Percentiles rank a stretch among this genome's conserved stretches.
Evolutionary conservation across 129 eudicot species (phyloP).

Genomic region (Flaveria ramosissima): DNA sequence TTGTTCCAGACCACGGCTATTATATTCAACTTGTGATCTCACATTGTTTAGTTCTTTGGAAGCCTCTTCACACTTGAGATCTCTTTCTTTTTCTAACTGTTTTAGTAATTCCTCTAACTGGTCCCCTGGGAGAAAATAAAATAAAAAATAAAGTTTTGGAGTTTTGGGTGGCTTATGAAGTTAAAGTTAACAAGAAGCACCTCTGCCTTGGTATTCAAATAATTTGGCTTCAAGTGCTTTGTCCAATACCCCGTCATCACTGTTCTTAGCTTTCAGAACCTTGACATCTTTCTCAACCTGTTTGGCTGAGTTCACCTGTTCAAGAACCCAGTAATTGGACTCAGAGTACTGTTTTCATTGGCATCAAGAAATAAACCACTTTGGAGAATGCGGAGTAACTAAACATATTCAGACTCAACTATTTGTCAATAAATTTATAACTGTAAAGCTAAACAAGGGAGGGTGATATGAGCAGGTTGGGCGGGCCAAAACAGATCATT

Average conservation of each 20-base stretch:
- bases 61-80: conserved; percentile 54
- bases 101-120: conserved; percentile 57
- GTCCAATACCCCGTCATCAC: conserved; percentile 59
- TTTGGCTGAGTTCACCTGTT: conserved; percentile 70
- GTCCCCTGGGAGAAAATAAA: conserved; percentile 43
- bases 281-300: conserved; percentile 82
- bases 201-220: conserved; percentile 79
- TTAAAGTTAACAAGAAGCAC: conserved; percentile 36
- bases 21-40: conserved; percentile 67
- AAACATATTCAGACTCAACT: conserved; percentile 5
- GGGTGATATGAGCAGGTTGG: not conserved
- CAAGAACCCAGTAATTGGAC: not conserved
- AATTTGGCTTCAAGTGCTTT: conserved; percentile 83
- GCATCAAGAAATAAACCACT: not conserved
- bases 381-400: not conserved
- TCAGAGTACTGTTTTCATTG: conserved; percentile 1
- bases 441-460: not conserved
- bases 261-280: conserved; percentile 58
- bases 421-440: not conserved
- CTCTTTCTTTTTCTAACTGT: conserved; percentile 68
- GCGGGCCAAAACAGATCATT: not conserved
- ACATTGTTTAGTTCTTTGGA: conserved; percentile 63
- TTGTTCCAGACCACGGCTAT: conserved; percentile 47
- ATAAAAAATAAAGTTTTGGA: not conserved
- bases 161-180: not conserved